phyloP scores from a whole-genome alignment of 495 filamentous ascomycete genomes.

The Podospora pseudocomata region DNA sequence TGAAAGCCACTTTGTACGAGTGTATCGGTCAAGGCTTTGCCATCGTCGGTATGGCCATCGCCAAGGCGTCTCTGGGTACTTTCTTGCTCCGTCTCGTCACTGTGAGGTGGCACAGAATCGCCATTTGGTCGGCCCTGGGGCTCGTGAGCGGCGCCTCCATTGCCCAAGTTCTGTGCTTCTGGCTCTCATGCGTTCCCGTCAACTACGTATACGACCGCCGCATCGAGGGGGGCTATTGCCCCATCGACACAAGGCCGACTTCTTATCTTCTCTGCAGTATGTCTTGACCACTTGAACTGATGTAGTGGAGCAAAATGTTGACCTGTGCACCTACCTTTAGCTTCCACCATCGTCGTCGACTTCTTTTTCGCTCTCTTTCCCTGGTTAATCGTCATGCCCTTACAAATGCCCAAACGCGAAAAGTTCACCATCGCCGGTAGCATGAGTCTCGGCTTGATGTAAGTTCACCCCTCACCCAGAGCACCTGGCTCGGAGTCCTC shows the following conservation, averaged over 20 bases:
- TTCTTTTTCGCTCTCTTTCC: slow-evolving; percentile 47
- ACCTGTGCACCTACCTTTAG: slow-evolving; percentile 1
- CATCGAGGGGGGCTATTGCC: slow-evolving; percentile 20
- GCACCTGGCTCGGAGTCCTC: not conserved
- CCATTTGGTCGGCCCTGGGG: slow-evolving; percentile 32
- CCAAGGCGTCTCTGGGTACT: slow-evolving; percentile 39
- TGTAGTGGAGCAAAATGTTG: slow-evolving; percentile 1
- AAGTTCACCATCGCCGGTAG: slow-evolving; percentile 46
- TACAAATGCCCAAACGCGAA: slow-evolving; percentile 45
- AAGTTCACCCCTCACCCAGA: slow-evolving; percentile 16
- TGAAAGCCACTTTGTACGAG: slow-evolving; percentile 35
- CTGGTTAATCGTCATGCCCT: slow-evolving; percentile 47
- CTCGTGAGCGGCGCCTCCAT: slow-evolving; percentile 20
- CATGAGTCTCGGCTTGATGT: slow-evolving; percentile 51
- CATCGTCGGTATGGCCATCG: slow-evolving; percentile 38
- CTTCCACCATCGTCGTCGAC: slow-evolving; percentile 36
- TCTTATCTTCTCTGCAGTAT: slow-evolving; percentile 24
- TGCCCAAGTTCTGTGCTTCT: slow-evolving; percentile 29
- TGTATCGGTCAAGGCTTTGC: slow-evolving; percentile 41
- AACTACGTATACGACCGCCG: slow-evolving; percentile 25
- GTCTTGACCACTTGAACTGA: slow-evolving; percentile 3
- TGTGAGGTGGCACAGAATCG: slow-evolving; percentile 33
- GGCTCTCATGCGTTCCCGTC: slow-evolving; percentile 23
- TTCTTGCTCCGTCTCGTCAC: slow-evolving; percentile 41
- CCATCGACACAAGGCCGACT: slow-evolving; percentile 23